phyloP scores from a whole-genome alignment of 805 yeast genomes.

The Priceomyces fermenticarens region DNA sequence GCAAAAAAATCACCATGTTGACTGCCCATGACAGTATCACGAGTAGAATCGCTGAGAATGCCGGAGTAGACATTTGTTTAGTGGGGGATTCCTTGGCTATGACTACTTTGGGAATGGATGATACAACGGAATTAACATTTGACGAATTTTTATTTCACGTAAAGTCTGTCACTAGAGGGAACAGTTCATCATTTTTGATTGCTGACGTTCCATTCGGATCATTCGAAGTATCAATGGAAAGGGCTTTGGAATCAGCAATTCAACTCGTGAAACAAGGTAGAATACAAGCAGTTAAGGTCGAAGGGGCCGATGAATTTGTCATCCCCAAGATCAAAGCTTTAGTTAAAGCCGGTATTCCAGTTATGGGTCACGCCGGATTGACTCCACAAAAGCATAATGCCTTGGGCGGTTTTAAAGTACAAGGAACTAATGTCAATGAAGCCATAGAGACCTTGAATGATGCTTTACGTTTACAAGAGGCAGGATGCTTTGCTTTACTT shows the following conservation, averaged over 20 bases:
- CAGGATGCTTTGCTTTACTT: slow-evolving; percentile 75
- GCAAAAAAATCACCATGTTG: slow-evolving; percentile 41
- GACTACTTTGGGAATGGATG: slow-evolving; percentile 80
- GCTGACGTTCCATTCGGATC: slow-evolving; percentile 91
- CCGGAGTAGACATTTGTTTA: slow-evolving; percentile 66
- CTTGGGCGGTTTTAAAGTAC: slow-evolving; percentile 85
- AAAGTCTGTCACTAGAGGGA: slow-evolving; percentile 73
- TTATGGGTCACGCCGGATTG: slow-evolving; percentile 87
- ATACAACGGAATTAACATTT: slow-evolving; percentile 71
- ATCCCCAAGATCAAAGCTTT: slow-evolving; percentile 52
- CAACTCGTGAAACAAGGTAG: slow-evolving; percentile 54
- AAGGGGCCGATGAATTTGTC: slow-evolving; percentile 66
- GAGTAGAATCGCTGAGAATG: slow-evolving; percentile 62
- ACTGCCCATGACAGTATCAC: slow-evolving; percentile 90
- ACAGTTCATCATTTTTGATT: slow-evolving; percentile 59
- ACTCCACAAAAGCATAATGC: slow-evolving; percentile 85
- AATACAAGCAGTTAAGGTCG: slow-evolving; percentile 75
- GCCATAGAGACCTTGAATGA: slow-evolving; percentile 62
- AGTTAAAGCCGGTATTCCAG: slow-evolving; percentile 74
- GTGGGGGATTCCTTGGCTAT: slow-evolving; percentile 93
- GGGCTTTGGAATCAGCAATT: slow-evolving; percentile 61
- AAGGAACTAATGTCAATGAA: slow-evolving; percentile 57
- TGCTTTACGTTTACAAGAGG: slow-evolving; percentile 64
- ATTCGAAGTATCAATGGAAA: slow-evolving; percentile 60
- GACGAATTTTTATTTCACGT: slow-evolving; percentile 80